Base-by-base conservation (phyloP, 352 stramenopile species). In the Phytophthora constricta region DNA sequence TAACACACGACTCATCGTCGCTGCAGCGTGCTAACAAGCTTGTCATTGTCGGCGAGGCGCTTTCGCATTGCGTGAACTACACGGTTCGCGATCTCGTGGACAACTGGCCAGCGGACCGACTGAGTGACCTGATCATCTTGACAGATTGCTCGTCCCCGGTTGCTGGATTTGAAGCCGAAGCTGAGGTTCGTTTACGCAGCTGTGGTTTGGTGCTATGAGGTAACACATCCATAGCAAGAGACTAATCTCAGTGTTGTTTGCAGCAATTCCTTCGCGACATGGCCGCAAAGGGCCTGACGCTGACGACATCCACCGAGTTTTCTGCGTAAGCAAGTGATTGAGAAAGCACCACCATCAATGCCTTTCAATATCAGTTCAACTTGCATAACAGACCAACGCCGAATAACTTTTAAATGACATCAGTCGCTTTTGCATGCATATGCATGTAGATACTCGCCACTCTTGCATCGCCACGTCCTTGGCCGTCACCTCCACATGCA, bases 1-100 rank as follows among this genome's bases (percentile, higher is more conserved):
- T n/a, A 97, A 98, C 71, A 65, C 79, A 26, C 56, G 61, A 8
- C 74, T 37, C 31, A 37, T 37, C 31, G 19, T 77, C 79, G 20
- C 81, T 98, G 52, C 84, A 85, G 72, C 71, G 72, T 11, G 80
- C 82, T 2, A 72, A 83, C 61, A 80, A 83, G 43, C 74, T 99
- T 1, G 69, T 97, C 8, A 82, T 98, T 34, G 97, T 91, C 53
- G 97, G 97, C 25, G 92, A 99, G 75, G 94, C 97, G 2, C 80
- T 96, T 52, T 98, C 89, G 46, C 96, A 98, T 71, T 98, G 94
- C 76, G 95, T 99, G 20, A 98, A 98, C 68, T 98, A 97, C 76
- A 98, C 95, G 0, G 70, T 97, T 3, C 77, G 93, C 20, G 93
- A 98, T 72, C 83, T 98, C 27, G 77, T 97, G 3, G 72, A 81